phyloP scores from a whole-genome alignment of 345 rosid genomes.

The Chamaenerion angustifolium region DNA sequence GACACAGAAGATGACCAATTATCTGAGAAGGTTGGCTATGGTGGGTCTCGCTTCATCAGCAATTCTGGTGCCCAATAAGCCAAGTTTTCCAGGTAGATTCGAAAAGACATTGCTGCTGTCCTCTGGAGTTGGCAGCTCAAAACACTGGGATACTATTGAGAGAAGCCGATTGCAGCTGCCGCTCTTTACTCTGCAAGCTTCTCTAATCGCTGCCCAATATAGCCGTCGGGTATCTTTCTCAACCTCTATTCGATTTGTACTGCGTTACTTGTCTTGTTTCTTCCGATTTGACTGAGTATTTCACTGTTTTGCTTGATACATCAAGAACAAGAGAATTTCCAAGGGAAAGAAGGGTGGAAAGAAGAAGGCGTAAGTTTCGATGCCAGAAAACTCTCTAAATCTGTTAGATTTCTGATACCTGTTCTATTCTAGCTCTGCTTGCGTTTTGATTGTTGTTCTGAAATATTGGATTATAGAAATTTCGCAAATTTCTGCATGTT shows the following conservation, averaged over 20 bases:
- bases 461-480: no score
- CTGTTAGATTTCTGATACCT: neutral
- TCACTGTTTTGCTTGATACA: conserved; percentile 6
- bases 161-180: no score
- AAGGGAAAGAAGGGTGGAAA: conserved; percentile 48
- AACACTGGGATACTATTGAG: conserved; percentile 19
- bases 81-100: conserved; percentile 53
- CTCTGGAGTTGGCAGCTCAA: conserved; percentile 18
- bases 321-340: conserved; percentile 45
- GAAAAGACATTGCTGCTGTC: conserved; percentile 15
- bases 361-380: conserved; percentile 37
- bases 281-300: neutral
- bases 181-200: no score
- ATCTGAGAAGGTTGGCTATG: conserved; percentile 41
- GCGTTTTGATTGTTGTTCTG: neutral
- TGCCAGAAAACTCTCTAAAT: neutral
- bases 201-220: no score
- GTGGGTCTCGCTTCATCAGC: conserved; percentile 27
- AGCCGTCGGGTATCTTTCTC: conserved; percentile 15
- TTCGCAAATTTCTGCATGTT: no score
- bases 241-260: neutral
- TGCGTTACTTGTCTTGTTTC: neutral
- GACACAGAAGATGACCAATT: conserved; percentile 15
- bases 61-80: conserved; percentile 39
- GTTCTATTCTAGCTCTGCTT: neutral